Percentiles rank a stretch among this genome's conserved stretches.
Evolutionary conservation across 345 rosid species (phyloP).

Genomic region (Diplotaxis tenuifolia): DNA sequence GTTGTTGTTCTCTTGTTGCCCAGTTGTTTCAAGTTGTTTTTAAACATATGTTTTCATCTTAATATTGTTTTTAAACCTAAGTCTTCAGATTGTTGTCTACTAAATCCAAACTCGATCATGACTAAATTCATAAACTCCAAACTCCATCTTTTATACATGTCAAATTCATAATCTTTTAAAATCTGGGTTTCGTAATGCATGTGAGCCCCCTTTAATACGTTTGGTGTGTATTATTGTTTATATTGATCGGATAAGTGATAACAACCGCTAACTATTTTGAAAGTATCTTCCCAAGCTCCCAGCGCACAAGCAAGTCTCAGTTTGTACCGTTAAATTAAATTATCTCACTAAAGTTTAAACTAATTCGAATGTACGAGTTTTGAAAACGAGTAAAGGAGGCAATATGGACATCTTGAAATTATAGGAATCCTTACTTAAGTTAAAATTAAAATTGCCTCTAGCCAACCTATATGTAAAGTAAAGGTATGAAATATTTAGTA

Average conservation of each 20-base stretch:
- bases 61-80: too few relatives aligned
- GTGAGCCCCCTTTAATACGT: slow-evolving; percentile 25
- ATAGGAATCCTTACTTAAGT: not conserved
- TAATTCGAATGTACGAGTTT: not conserved
- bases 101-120: too few relatives aligned
- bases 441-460: slow-evolving; percentile 11
- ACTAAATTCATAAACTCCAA: too few relatives aligned
- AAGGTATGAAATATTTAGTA: slow-evolving; percentile 8
- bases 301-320: slow-evolving; percentile 17
- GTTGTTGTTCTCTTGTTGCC: too few relatives aligned
- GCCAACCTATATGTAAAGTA: slow-evolving; percentile 23
- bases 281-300: slow-evolving; percentile 1
- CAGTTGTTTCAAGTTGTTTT: too few relatives aligned
- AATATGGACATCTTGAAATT: slow-evolving; percentile 16
- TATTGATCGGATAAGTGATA: slow-evolving; percentile 11
- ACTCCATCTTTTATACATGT: too few relatives aligned
- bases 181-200: too few relatives aligned
- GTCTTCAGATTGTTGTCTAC: too few relatives aligned
- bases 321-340: slow-evolving; percentile 25
- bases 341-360: slow-evolving; percentile 3
- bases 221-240: slow-evolving; percentile 20
- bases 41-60: too few relatives aligned
- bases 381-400: slow-evolving; percentile 13
- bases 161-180: too few relatives aligned
- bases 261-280: not conserved